Percentiles rank a stretch among this genome's conserved stretches.
Conservation (phyloP, 1,284 basidiomycete genomes). For the Trametes sp. region DNA sequence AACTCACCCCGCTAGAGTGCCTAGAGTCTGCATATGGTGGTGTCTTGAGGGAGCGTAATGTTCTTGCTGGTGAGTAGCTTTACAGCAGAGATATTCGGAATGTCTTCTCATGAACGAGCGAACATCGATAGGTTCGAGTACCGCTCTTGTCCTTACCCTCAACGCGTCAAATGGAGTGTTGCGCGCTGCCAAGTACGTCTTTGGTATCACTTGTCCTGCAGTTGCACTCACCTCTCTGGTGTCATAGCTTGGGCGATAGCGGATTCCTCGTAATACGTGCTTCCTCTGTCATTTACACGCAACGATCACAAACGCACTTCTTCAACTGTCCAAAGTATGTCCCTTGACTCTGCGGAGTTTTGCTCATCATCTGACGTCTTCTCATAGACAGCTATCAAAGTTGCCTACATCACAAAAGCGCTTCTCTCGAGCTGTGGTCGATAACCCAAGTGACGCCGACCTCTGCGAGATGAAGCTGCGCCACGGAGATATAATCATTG, state of each 20-base stretch:
- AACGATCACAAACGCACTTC: slow-evolving; percentile 77
- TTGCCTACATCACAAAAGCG: slow-evolving; percentile 54
- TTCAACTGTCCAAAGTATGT: slow-evolving; percentile 83
- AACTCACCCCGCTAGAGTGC: slow-evolving; percentile 74
- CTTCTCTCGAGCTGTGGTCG: slow-evolving; percentile 57
- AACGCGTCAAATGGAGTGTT: slow-evolving; percentile 80
- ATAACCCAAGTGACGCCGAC: slow-evolving; percentile 74
- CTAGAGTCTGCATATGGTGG: slow-evolving; percentile 77
- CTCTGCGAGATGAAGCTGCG: slow-evolving; percentile 68
- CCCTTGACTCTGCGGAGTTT: background rate
- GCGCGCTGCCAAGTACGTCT: slow-evolving; percentile 79
- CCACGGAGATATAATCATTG: slow-evolving; percentile 77
- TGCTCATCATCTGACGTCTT: background rate
- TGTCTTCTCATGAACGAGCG: slow-evolving; percentile 1
- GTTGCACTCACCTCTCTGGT: slow-evolving; percentile 2
- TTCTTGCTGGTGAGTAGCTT: slow-evolving; percentile 72
- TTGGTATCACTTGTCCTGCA: background rate
- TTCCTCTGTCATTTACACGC: slow-evolving; percentile 67
- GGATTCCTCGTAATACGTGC: slow-evolving; percentile 83
- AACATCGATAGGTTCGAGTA: slow-evolving; percentile 75
- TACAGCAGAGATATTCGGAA: background rate
- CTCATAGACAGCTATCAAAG: slow-evolving; percentile 72
- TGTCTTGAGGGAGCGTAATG: slow-evolving; percentile 72
- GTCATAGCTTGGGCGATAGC: slow-evolving; percentile 81
- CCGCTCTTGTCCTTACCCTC: slow-evolving; percentile 81